Evolutionary conservation across 306 rosid genomes (phyloP), one percentile per base, ranked within the genome.

Genomic region (Dalbergia oliveri): DNA sequence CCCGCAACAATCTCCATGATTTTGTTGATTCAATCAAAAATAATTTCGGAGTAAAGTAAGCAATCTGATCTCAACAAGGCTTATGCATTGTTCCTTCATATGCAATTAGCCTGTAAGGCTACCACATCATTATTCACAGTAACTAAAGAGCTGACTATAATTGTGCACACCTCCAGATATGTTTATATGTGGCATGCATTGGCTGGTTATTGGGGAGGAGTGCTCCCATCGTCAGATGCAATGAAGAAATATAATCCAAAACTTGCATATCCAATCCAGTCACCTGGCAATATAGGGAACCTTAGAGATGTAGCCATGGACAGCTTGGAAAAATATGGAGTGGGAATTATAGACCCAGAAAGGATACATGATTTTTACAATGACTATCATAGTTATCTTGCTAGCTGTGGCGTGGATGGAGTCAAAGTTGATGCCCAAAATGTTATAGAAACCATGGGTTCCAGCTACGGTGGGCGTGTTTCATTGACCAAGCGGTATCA

Each of bases 191-290:
- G 98, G 93, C 98, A 91, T 79, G 90, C 92, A 61, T 84, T 91
- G 76, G 86, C 88, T 85, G 98, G 97, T 84, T 86, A 91, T 39
- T 93, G 94, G 97, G 97, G 97, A 59, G 97, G 97, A 41, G 82
- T 87, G 14, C 86, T 81, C n/a, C 93, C 91, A 8, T 87, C 87
- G 66, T 89, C 93, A 6, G 87, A 86, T 34, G 50, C 53, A 44
- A 81, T 91, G 91, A 80, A 83, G 73, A 88, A 90, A 53, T 91
- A 90, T 62, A 83, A 90, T 54, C 89, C 98, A 51, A 75, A 83
- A 67, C 81, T 90, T 43, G 70, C 56, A 65, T 84, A 80, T 85
- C 89, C 93, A 62, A 79, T 90, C 73, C 91, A 87, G 39, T 91
- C 94, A 58, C 90, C 93, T 9, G 90, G 92, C 13, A 81, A 16